Evolutionary conservation across 1,284 basidiomycete species (phyloP).

Genomic region (Porogramme epimiltina): DNA sequence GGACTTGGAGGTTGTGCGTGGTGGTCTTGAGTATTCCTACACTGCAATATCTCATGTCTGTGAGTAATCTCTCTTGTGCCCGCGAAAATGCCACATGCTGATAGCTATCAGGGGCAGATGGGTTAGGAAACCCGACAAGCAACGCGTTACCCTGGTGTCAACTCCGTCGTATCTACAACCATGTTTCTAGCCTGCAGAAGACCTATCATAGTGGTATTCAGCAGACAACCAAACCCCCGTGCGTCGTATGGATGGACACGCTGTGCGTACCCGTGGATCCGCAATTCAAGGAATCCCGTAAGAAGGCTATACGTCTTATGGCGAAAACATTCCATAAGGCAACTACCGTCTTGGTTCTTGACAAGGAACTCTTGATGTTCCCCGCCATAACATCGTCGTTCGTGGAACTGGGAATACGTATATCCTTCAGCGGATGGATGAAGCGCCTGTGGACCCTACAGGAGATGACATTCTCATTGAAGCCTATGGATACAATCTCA

Average conservation of each 20-base stretch:
- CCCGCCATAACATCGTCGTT: background rate
- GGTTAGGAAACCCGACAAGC: background rate
- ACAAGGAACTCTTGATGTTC: constrained; percentile 1
- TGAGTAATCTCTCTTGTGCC: too few species aligned
- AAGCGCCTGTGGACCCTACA: constrained; percentile 5
- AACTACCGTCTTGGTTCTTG: background rate
- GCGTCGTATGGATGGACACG: constrained; percentile 3
- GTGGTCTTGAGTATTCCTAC: too few species aligned
- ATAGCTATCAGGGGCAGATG: constrained; percentile 8
- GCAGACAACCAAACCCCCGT: background rate
- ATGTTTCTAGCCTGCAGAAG: too few species aligned
- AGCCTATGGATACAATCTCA: too few species aligned
- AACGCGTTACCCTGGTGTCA: constrained; percentile 1
- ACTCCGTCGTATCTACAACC: constrained; percentile 1
- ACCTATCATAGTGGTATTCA: too few species aligned
- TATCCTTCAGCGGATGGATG: constrained; percentile 4
- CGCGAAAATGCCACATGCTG: too few species aligned
- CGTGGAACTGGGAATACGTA: background rate
- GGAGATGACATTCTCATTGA: constrained; percentile 1
- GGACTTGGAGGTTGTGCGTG: too few species aligned
- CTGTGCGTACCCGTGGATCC: constrained; percentile 5
- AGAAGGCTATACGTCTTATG: constrained; percentile 2
- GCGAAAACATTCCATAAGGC: background rate
- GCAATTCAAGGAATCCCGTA: background rate
- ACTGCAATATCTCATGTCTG: too few species aligned